These are phyloP conservation scores for Botrytis squamosa DNA, from an alignment of 2,329 filamentous ascomycete genomes.

Conservation along the genomic window DNA sequence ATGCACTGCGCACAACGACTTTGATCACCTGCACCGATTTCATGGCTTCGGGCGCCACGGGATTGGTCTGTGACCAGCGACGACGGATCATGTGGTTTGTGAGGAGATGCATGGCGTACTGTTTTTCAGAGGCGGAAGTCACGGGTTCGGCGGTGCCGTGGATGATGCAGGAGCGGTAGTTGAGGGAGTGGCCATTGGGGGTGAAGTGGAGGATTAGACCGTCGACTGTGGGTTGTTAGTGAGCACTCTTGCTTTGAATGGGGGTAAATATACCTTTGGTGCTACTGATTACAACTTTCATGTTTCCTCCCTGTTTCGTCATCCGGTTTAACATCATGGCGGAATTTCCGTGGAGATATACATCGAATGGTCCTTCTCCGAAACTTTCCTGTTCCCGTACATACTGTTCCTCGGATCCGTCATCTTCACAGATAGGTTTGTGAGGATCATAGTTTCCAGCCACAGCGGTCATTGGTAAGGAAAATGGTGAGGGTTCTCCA, in stretches of 20 bases:
- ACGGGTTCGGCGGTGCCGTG: slow-evolving; percentile 71
- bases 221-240: slow-evolving; percentile 49
- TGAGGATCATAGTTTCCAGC: slow-evolving; percentile 3
- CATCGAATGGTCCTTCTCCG: slow-evolving; percentile 14
- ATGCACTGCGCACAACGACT: slow-evolving; percentile 20
- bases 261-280: not conserved
- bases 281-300: not conserved
- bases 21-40: slow-evolving; percentile 19
- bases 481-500: slow-evolving; percentile 3
- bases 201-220: slow-evolving; percentile 75
- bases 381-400: not conserved
- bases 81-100: slow-evolving; percentile 15
- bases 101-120: not conserved
- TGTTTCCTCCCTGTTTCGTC: not conserved
- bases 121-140: slow-evolving; percentile 45
- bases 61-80: not conserved
- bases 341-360: slow-evolving; percentile 22
- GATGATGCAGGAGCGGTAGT: slow-evolving; percentile 71
- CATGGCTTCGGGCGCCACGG: slow-evolving; percentile 7
- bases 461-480: not conserved
- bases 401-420: slow-evolving; percentile 11
- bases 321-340: slow-evolving; percentile 20
- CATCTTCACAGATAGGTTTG: slow-evolving; percentile 14
- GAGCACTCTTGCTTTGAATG: not conserved
- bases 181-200: slow-evolving; percentile 78